Base-by-base conservation (phyloP, 495 filamentous ascomycete genomes). In the Daldinia caldariorum region DNA sequence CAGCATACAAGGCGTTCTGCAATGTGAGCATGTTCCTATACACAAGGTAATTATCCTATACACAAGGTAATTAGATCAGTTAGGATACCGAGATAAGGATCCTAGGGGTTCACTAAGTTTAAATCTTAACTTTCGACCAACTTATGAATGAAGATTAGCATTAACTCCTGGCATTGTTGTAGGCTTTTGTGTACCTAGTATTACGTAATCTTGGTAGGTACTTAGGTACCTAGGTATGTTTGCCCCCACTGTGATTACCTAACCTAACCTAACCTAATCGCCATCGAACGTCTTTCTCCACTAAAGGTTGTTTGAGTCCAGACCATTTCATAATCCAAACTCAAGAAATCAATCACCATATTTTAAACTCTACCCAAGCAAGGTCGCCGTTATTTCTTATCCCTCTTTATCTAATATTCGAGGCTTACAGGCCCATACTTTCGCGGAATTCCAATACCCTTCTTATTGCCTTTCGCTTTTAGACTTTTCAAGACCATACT, bases 1-100 rank as follows among this genome's bases (percentile, higher is more conserved):
- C 70, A 4, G 70, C 82, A 60, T 86, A 85, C 0, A 76, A 72
- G 3, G 79, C 79, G 41, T 77, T 77, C 20, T 67, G 74, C 0
- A 79, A 29, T n/a, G 76, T 72, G 10, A 69, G 16, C 60, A 63
- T 54, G 18, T 63, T 45, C 47, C 66, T 69, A 45, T 1, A 45
- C 0, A 31, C 22, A n/a, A n/a, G n/a, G n/a, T n/a, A n/a, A n/a
- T n/a, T n/a, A n/a, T n/a, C n/a, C n/a, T n/a, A n/a, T n/a, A n/a
- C n/a, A n/a, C n/a, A n/a, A n/a, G n/a, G n/a, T n/a, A n/a, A 26
- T 43, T 67, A 22, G 34, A 18, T 50, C 47, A 43, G 39, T 3
- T 31, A 65, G 29, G 61, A 70, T 12, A 13, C 50, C 18, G 8
- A n/a, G 18, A 16, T 2, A 13, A 29, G 5, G 31, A 13, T 39